phyloP scores from a whole-genome alignment of 345 rosid species.

The Aquilaria yunnanensis region DNA sequence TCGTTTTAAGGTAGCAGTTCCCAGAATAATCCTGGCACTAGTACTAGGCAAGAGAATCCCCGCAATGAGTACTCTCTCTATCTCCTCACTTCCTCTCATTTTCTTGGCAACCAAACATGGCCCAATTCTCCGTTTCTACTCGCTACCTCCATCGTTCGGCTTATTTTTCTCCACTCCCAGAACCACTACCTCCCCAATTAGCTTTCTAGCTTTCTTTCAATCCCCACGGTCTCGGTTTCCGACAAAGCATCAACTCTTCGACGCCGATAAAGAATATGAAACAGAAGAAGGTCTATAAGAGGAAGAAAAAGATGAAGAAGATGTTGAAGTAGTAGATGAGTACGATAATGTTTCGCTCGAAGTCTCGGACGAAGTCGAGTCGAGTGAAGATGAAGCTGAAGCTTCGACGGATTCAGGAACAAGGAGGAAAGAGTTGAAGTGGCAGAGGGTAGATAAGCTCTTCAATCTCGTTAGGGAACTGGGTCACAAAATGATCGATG shows the following conservation, averaged over 20 bases:
- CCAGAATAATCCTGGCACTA: too few species aligned
- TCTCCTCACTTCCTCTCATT: too few species aligned
- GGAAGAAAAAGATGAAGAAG: slow-evolving; percentile 44
- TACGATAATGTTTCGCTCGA: slow-evolving; percentile 45
- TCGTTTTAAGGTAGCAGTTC: too few species aligned
- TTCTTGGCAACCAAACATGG: slow-evolving; percentile 6
- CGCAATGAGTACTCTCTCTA: too few species aligned
- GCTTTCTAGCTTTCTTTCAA: slow-evolving; percentile 25
- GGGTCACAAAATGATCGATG: slow-evolving; percentile 69
- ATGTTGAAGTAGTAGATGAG: slow-evolving; percentile 63
- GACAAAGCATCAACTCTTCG: slow-evolving; percentile 48
- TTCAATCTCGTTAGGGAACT: slow-evolving; percentile 54
- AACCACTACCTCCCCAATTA: slow-evolving; percentile 24
- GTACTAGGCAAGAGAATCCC: too few species aligned
- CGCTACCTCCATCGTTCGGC: too few species aligned
- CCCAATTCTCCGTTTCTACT: slow-evolving; percentile 11
- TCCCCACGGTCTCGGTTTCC: slow-evolving; percentile 41
- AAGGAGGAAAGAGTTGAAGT: slow-evolving; percentile 40
- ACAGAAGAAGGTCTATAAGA: slow-evolving; percentile 37
- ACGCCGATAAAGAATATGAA: slow-evolving; percentile 40
- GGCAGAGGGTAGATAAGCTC: slow-evolving; percentile 78
- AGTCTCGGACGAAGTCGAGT: slow-evolving; percentile 28
- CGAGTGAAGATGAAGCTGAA: slow-evolving; percentile 48
- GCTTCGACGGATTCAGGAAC: slow-evolving; percentile 19
- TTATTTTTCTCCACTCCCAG: too few species aligned